Evolutionary conservation across 805 yeast genomes (phyloP), one percentile per base, ranked within the genome.

Genomic region (Helenozyma baotianmanensis): DNA sequence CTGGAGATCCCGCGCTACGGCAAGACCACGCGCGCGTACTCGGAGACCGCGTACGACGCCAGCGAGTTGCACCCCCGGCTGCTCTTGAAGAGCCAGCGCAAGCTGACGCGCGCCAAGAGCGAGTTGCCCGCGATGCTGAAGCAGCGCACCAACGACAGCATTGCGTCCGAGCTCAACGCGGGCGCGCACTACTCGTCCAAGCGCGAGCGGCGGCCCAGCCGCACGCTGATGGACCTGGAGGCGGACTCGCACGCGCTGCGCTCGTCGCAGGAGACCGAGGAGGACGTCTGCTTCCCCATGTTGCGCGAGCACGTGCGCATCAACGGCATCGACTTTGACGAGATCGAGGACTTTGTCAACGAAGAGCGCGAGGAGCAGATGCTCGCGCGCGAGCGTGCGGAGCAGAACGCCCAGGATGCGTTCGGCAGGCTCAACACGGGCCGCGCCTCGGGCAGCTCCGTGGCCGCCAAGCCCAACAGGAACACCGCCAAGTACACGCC

Each of bases 231-330:
- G 25, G 87, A 80, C 48, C 73, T 78, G 39, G 90, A 82, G 43
- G 72, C 70, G 14, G 82, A 75, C 46, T 82, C 89, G 2, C 84
- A 77, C 46, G 83, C 80, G 2, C 81, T 90, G 8, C 69, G 87
- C 43, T 77, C 80, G 13, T 80, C 89, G 4, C 95, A 85, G 47
- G 96, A 88, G 53, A 87, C 96, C 0, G 97, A 90, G 51, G 96
- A 87, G 54, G 97, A 90, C 72, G 98, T 90, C 27, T 90, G 97
- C 68, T 89, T 89, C 60, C 97, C 97, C 2, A 82, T 87, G 86
- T 64, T 78, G 30, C 79, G 84, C 4, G 82, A 81, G 39, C 71
- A 66, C 40, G 62, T 66, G 17, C 55, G 69, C 32, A 64, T 75
- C 26, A 79, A 78, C 39, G 96, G 95, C 12, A 85, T 92, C 45